Base-by-base conservation (phyloP, 768 basidiomycete genomes). In the Lentinula sp. region DNA sequence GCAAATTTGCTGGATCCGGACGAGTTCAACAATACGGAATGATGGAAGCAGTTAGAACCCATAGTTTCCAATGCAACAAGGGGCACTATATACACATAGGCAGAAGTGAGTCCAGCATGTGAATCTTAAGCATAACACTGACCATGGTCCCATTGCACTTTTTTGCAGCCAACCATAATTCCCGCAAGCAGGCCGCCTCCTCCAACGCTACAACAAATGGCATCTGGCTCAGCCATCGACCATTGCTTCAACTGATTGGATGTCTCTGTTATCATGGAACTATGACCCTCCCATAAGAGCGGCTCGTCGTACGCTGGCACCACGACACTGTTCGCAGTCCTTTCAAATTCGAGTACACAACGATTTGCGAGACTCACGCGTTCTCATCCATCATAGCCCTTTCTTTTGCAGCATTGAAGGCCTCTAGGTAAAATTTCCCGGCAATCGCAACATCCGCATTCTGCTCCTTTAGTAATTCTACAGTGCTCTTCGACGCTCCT, bases 121-220 rank as follows among this genome's bases (percentile, higher is more conserved):
- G 48, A 20, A 55, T 51, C 62, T 32, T 59, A 46, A 48, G 6
- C 7, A 16, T 15, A 7, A 48, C 55, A 58, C 80, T 64, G 63
- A 90, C 90, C 85, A 49, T 86, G 79, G 42, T 87, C 83, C 90
- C 91, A 93, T 18, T 81, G 83, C 2, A 82, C 79, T 2, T 67
- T 68, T 55, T 77, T 77, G 65, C 88, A 90, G n/a, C 90, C 90
- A 4, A 77, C 71, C 37, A 90, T 82, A 50, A 91, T 72, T 0
- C 91, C 91, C 9, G 85, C 88, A 3, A 89, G 71, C 0, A 92
- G 72, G 0, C 90, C 89, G 0, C 80, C 90, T 0, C 90, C 90
- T 41, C 91, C 91, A 12, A 91, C 87, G 57, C 85, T 85, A 67
- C 90, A 91, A 62, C 91, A 84, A 46, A 92, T 85, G 0, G 87